phyloP scores from a whole-genome alignment of 305 asterid species.

The Fraxinus xanthoxyloides region DNA sequence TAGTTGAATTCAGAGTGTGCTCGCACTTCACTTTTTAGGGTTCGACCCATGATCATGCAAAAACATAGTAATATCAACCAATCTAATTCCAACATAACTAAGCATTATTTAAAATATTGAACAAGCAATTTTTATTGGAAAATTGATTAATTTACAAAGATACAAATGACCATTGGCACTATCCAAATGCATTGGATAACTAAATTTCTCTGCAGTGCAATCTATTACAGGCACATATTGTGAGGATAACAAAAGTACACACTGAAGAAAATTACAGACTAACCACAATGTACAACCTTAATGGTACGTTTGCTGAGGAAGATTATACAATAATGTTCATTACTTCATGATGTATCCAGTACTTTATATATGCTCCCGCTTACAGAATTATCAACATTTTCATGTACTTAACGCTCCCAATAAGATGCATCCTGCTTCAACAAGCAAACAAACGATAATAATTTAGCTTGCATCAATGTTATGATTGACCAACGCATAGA shows the following conservation, averaged over 20 bases:
- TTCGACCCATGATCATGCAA: background rate
- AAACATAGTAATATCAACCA: background rate
- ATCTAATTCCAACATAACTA: background rate
- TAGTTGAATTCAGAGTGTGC: background rate
- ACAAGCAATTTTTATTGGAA: background rate
- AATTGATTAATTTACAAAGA: background rate
- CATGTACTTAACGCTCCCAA: slow-evolving; percentile 29
- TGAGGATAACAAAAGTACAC: slow-evolving; percentile 20
- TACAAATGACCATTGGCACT: background rate
- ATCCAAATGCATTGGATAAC: background rate
- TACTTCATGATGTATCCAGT: background rate
- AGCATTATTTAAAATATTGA: background rate
- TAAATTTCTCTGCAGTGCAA: background rate
- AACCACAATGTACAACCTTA: slow-evolving; percentile 14
- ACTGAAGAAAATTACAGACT: slow-evolving; percentile 6
- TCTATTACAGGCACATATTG: background rate
- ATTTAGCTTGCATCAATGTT: background rate
- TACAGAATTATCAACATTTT: slow-evolving; percentile 13
- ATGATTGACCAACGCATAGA: background rate
- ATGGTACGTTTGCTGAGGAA: background rate
- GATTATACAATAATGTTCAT: background rate
- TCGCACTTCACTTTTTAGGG: background rate
- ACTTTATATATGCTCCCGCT: background rate
- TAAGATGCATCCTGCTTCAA: slow-evolving; percentile 44
- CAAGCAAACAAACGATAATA: background rate